These are phyloP conservation scores for Parachaetomium inaequale DNA, from an alignment of 495 filamentous ascomycete species.

Conservation along the genomic window DNA sequence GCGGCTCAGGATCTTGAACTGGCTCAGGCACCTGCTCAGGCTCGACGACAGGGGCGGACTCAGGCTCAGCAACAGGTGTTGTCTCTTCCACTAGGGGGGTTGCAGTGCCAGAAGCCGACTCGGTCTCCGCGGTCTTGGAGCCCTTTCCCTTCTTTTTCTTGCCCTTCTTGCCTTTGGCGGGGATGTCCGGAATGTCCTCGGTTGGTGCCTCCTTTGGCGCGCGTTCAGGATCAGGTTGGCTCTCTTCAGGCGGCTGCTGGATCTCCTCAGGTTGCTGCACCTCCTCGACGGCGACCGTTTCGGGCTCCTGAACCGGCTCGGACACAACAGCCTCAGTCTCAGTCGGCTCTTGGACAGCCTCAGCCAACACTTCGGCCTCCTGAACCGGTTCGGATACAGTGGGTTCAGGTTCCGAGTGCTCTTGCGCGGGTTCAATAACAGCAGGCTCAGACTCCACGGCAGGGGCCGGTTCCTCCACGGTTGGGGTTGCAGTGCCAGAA, in stretches of 20 bases:
- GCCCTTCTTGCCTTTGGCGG: constrained; percentile 17
- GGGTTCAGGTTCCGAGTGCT: constrained; percentile 2
- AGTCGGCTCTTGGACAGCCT: not conserved
- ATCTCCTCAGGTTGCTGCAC: not conserved
- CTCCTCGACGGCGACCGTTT: not conserved
- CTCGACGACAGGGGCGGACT: not conserved
- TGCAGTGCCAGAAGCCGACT: constrained; percentile 18
- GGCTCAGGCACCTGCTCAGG: not conserved
- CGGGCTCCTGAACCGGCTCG: constrained; percentile 10
- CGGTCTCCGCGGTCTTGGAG: constrained; percentile 23
- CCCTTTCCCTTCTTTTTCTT: constrained; percentile 29
- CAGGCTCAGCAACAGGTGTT: constrained; percentile 14
- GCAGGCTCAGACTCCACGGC: constrained; percentile 13
- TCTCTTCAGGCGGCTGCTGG: not conserved
- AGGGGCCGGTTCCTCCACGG: constrained; percentile 24
- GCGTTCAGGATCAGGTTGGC: not conserved
- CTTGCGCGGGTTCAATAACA: not conserved
- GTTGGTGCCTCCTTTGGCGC: not conserved
- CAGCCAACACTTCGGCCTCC: not conserved
- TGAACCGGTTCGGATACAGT: not conserved
- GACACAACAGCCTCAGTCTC: not conserved
- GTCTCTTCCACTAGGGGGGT: constrained; percentile 30
- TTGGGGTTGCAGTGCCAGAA: constrained; percentile 26
- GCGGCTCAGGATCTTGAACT: constrained; percentile 9
- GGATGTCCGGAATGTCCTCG: not conserved